phyloP scores from a whole-genome alignment of 2,329 filamentous ascomycete species.

The Botryotinia calthae region DNA sequence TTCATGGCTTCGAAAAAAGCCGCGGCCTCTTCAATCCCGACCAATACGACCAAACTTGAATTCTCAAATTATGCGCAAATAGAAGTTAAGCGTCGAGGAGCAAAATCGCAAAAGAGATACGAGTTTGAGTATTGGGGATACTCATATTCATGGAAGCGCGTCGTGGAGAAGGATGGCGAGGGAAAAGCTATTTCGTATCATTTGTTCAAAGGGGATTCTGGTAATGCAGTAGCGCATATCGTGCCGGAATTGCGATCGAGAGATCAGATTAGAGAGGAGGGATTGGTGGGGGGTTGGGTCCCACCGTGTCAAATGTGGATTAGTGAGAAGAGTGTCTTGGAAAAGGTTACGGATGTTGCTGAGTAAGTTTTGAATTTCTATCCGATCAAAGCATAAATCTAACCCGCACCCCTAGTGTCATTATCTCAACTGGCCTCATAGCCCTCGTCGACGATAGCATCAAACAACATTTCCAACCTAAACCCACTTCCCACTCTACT shows the following conservation, averaged over 20 bases:
- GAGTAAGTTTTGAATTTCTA: constrained; percentile 62
- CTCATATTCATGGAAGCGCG: constrained; percentile 79
- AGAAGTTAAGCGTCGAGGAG: constrained; percentile 69
- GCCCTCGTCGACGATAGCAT: constrained; percentile 90
- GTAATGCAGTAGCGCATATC: constrained; percentile 74
- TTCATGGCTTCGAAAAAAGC: constrained; percentile 37
- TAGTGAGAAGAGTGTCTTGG: constrained; percentile 67
- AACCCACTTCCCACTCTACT: constrained; percentile 45
- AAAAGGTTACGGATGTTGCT: constrained; percentile 71
- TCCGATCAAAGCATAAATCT: not conserved
- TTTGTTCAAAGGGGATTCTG: constrained; percentile 64
- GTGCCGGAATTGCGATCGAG: constrained; percentile 74
- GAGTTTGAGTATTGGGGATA: constrained; percentile 94
- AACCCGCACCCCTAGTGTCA: constrained; percentile 57
- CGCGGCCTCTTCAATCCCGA: constrained; percentile 45
- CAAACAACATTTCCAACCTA: constrained; percentile 46
- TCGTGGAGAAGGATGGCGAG: constrained; percentile 63
- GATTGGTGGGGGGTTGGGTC: constrained; percentile 80
- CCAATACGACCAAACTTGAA: constrained; percentile 82
- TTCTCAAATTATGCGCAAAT: constrained; percentile 97
- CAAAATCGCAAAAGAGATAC: constrained; percentile 70
- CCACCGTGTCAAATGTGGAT: constrained; percentile 91
- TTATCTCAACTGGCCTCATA: constrained; percentile 86
- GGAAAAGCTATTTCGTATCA: constrained; percentile 72
- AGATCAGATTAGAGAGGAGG: constrained; percentile 68